Percentiles rank a stretch among this genome's conserved stretches.
These are phyloP conservation scores for Sporobolomyces pararoseus DNA, from an alignment of 768 basidiomycete genomes.

Conservation along the genomic window DNA sequence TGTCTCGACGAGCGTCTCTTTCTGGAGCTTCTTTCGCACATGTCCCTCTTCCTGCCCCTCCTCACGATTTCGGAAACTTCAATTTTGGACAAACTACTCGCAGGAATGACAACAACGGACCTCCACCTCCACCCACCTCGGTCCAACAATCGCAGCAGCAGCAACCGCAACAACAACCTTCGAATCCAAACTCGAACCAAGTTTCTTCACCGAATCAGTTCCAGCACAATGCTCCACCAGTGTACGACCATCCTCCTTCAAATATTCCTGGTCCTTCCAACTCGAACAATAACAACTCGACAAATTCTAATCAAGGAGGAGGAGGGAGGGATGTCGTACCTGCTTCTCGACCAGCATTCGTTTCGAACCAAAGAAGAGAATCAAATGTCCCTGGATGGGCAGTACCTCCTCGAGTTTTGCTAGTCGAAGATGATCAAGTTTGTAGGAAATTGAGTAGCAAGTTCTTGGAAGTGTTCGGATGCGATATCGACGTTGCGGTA, in stretches of 20 bases:
- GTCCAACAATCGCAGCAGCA: constrained; percentile 5
- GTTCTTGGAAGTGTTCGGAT: constrained; percentile 92
- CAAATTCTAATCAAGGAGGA: background rate
- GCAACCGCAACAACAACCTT: constrained; percentile 3
- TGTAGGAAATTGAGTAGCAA: constrained; percentile 82
- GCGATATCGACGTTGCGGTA: constrained; percentile 87
- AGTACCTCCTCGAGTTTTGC: constrained; percentile 79
- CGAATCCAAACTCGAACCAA: background rate
- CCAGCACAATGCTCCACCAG: constrained; percentile 67
- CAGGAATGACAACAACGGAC: background rate
- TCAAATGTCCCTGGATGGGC: constrained; percentile 87
- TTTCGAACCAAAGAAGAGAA: constrained; percentile 59
- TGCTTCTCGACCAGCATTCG: constrained; percentile 13
- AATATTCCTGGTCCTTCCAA: constrained; percentile 7
- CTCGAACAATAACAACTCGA: background rate
- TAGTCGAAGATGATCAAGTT: constrained; percentile 94
- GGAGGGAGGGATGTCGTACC: background rate
- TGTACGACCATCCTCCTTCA: constrained; percentile 48
- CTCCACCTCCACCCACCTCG: background rate
- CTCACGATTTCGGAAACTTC: constrained; percentile 32
- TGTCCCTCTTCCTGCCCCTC: constrained; percentile 27
- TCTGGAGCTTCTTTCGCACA: constrained; percentile 24
- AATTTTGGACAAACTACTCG: constrained; percentile 20
- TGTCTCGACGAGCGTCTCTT: constrained; percentile 59
- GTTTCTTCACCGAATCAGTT: constrained; percentile 60